A percentile compares a stretch with the other conserved stretches of the same genome.
phyloP scores from a whole-genome alignment of 1,284 basidiomycete species.

The Hemileia vastatrix region DNA sequence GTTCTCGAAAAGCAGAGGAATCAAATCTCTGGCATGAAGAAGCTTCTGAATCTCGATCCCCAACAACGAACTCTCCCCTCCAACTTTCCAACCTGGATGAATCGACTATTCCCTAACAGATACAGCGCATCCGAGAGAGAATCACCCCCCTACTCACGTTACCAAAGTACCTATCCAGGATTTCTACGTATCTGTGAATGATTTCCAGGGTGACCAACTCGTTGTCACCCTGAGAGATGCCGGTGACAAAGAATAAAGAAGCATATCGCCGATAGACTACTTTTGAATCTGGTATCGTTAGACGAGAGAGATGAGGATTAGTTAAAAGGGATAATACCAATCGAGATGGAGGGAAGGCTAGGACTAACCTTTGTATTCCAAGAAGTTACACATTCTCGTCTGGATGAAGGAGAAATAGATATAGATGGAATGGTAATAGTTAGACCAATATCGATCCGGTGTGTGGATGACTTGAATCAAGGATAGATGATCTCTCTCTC shows the following conservation, averaged over 20 bases:
- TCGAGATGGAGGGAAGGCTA: neutral
- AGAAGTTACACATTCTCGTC: slow-evolving; percentile 43
- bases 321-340: neutral
- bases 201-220: slow-evolving; percentile 43
- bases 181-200: slow-evolving; percentile 43
- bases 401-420: slow-evolving; percentile 9
- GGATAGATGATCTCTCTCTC: too few relatives aligned
- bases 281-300: slow-evolving; percentile 31
- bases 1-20: too few relatives aligned
- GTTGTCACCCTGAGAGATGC: slow-evolving; percentile 41
- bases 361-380: slow-evolving; percentile 38
- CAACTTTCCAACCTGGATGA: too few relatives aligned
- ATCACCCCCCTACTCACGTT: slow-evolving; percentile 30
- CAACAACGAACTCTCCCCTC: too few relatives aligned
- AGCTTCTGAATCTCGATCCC: too few relatives aligned
- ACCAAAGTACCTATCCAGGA: slow-evolving; percentile 43
- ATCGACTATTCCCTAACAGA: too few relatives aligned
- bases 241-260: slow-evolving; percentile 42
- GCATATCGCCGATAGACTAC: slow-evolving; percentile 42
- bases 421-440: neutral
- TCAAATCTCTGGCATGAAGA: too few relatives aligned
- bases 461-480: neutral
- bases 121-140: too few relatives aligned
- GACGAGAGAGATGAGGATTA: neutral
- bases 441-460: neutral